These are phyloP conservation scores for Cutaneotrichosporon sp. DNA, from an alignment of 1,284 basidiomycete species.

Conservation along the genomic window DNA sequence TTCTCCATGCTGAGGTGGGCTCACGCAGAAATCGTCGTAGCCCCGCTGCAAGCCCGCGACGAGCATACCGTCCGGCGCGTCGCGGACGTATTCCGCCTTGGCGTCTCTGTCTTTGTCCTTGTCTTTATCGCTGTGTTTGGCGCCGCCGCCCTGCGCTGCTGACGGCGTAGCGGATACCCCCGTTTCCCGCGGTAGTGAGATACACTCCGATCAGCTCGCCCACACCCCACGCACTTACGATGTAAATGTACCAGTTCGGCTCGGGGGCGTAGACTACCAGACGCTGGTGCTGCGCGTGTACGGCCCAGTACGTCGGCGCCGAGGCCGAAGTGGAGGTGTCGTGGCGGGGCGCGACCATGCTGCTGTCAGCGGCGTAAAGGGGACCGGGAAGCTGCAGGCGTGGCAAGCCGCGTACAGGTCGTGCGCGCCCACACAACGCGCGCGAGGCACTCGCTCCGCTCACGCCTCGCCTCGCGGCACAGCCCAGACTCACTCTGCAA, in stretches of 20 bases:
- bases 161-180: background rate
- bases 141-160: background rate
- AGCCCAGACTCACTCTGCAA: conserved; percentile 22
- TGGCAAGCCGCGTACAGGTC: too few relatives aligned
- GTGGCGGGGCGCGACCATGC: conserved; percentile 22
- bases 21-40: conserved; percentile 40
- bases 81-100: conserved; percentile 11
- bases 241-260: conserved; percentile 37
- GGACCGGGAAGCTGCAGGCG: too few relatives aligned
- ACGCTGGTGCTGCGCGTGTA: conserved; percentile 30
- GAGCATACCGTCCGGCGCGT: conserved; percentile 28
- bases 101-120: conserved; percentile 5
- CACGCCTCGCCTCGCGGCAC: background rate
- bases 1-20: conserved; percentile 8
- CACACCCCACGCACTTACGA: conserved; percentile 2
- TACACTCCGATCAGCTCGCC: conserved; percentile 17
- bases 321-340: conserved; percentile 3
- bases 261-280: conserved; percentile 37
- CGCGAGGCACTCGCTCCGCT: too few relatives aligned
- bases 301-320: conserved; percentile 22
- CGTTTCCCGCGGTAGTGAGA: conserved; percentile 17
- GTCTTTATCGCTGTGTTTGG: conserved; percentile 1
- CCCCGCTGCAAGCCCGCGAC: conserved; percentile 30
- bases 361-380: conserved; percentile 3
- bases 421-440: background rate